Conservation (phyloP, 805 yeast species). For the Danielia reshetovae region DNA sequence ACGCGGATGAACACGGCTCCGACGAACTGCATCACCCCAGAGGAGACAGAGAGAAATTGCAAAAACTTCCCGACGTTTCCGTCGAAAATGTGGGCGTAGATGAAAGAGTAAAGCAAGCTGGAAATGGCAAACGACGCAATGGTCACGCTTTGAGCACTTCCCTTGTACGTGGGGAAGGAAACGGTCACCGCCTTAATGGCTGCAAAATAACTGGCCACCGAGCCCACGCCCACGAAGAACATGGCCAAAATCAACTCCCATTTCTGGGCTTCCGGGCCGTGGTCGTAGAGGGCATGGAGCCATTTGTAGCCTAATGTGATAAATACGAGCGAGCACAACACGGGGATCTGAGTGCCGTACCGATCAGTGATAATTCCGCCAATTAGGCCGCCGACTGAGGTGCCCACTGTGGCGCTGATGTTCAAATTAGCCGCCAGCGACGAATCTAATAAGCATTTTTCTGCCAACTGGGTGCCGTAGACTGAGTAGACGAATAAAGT, state of each 20-base stretch:
- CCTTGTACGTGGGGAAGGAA: conserved; percentile 28
- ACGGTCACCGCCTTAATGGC: conserved; percentile 32
- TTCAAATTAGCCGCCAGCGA: conserved; percentile 28
- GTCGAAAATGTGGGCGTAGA: conserved; percentile 18
- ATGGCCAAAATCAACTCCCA: conserved; percentile 21
- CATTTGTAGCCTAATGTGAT: conserved; percentile 26
- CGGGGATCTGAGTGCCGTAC: conserved; percentile 33
- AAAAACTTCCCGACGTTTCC: conserved; percentile 23
- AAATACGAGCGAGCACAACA: conserved; percentile 22
- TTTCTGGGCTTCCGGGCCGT: conserved; percentile 16
- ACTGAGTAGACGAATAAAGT: conserved; percentile 33
- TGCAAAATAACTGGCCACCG: conserved; percentile 31
- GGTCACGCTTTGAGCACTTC: conserved; percentile 34
- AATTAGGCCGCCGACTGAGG: conserved; percentile 30
- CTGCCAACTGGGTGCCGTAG: conserved; percentile 30
- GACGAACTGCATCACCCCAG: conserved; percentile 22
- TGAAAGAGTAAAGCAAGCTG: conserved; percentile 22
- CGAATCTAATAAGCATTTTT: conserved; percentile 24
- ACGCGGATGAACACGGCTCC: conserved; percentile 31
- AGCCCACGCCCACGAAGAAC: conserved; percentile 31
- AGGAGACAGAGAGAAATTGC: conserved; percentile 18
- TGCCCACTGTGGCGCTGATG: conserved; percentile 28
- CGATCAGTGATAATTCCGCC: conserved; percentile 31
- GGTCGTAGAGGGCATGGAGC: conserved; percentile 20
- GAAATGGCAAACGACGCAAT: conserved; percentile 37